Percentiles rank a stretch among this genome's conserved stretches.
phyloP scores from a whole-genome alignment of 2,329 filamentous ascomycete species.

The Trichoderma koningii region DNA sequence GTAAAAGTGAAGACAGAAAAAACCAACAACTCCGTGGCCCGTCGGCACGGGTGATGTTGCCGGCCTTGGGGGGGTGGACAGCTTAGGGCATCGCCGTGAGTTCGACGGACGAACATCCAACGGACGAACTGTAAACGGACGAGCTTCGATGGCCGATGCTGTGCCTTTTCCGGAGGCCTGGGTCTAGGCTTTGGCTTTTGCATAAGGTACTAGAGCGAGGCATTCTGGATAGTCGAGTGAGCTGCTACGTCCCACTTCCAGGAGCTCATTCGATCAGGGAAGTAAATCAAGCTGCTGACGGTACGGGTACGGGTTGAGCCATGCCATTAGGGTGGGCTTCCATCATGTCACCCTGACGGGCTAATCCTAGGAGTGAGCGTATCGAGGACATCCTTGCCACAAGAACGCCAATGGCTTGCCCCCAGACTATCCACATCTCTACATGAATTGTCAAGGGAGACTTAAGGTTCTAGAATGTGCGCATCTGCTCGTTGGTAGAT shows the following conservation, averaged over 20 bases:
- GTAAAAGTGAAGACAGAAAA: no score
- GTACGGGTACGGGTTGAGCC: background rate
- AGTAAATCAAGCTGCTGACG: conserved; percentile 22
- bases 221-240: background rate
- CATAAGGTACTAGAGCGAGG: no score
- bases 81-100: background rate
- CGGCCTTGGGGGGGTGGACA: background rate
- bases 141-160: no score
- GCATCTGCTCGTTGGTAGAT: background rate
- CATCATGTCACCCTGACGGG: conserved; percentile 24
- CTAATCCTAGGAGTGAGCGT: conserved; percentile 10
- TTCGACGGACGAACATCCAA: no score
- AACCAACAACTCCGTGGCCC: background rate
- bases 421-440: no score
- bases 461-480: background rate
- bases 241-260: no score
- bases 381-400: background rate
- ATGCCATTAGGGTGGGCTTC: conserved; percentile 1
- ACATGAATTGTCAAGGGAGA: no score
- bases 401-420: background rate
- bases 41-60: conserved; percentile 21
- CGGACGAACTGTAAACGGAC: no score
- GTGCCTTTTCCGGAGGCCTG: no score
- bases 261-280: background rate
- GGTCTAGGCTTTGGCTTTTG: background rate